Conservation (phyloP, 108 stramenopile species). For the Discostella pseudostelligera region DNA sequence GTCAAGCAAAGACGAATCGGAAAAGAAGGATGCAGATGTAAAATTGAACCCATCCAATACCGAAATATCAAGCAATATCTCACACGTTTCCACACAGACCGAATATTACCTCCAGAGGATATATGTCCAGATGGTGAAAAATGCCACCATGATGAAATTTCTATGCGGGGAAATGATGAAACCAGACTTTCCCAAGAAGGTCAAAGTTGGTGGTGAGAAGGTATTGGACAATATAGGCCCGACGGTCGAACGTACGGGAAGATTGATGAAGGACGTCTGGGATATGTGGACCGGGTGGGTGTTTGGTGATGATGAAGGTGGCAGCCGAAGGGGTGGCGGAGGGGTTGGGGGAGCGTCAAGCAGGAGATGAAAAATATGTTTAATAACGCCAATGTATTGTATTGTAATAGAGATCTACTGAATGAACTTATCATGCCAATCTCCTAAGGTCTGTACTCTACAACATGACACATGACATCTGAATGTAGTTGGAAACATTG, state of each 20-base stretch:
- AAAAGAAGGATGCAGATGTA: background rate
- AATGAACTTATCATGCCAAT: no score
- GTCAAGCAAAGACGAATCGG: conserved; percentile 2
- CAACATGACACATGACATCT: no score
- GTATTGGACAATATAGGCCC: conserved; percentile 38
- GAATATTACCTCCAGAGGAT: conserved; percentile 32
- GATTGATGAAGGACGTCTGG: conserved; percentile 41
- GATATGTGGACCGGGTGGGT: conserved; percentile 21
- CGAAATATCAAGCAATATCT: conserved; percentile 6
- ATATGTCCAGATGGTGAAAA: conserved; percentile 37
- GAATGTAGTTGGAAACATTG: no score
- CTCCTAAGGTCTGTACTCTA: no score
- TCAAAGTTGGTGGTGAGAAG: conserved; percentile 21
- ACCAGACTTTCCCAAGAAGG: conserved; percentile 31
- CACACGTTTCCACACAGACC: conserved; percentile 3
- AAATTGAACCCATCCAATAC: conserved; percentile 1
- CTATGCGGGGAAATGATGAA: conserved; percentile 22
- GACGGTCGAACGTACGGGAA: conserved; percentile 37
- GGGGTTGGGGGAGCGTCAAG: conserved; percentile 1
- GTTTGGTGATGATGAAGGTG: conserved; percentile 5
- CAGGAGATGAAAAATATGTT: no score
- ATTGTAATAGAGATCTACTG: no score
- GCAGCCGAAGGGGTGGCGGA: background rate
- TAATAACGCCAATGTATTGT: no score
- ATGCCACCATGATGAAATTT: conserved; percentile 31